These are phyloP conservation scores for Periconia macrospinosa DNA, from an alignment of 2,329 filamentous ascomycete genomes.

Conservation along the genomic window DNA sequence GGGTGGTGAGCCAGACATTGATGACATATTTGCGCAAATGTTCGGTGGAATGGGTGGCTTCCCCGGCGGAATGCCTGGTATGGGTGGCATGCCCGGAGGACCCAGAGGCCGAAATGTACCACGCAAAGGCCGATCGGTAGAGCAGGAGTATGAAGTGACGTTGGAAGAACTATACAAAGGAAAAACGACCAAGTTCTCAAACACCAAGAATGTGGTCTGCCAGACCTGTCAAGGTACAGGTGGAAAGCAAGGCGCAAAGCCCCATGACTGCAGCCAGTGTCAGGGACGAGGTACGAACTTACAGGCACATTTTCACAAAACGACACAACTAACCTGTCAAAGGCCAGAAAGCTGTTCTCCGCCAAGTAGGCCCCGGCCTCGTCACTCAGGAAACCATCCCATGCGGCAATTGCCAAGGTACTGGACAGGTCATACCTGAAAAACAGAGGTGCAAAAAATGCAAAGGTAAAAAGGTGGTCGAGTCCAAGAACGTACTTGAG, in stretches of 20 bases:
- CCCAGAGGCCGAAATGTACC: conserved; percentile 57
- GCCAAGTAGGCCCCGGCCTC: conserved; percentile 82
- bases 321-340: conserved; percentile 16
- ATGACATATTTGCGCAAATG: conserved; percentile 93
- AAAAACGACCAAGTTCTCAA: conserved; percentile 95
- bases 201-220: conserved; percentile 92
- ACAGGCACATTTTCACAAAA: neutral
- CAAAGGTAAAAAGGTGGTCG: conserved; percentile 85
- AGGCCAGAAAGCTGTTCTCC: conserved; percentile 74
- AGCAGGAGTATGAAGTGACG: conserved; percentile 87
- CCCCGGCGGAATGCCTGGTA: conserved; percentile 59
- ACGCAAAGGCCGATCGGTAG: conserved; percentile 77
- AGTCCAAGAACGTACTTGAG: conserved; percentile 92
- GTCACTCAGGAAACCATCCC: conserved; percentile 77
- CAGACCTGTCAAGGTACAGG: conserved; percentile 83
- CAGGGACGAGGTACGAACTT: conserved; percentile 66
- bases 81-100: conserved; percentile 52
- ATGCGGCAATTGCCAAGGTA: conserved; percentile 82
- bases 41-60: conserved; percentile 60
- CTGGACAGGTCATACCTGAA: conserved; percentile 86
- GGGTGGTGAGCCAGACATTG: conserved; percentile 74
- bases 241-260: conserved; percentile 88
- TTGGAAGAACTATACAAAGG: conserved; percentile 97
- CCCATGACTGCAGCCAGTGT: conserved; percentile 80
- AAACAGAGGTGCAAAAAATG: conserved; percentile 99